Conservation (phyloP, 306 rosid species). For the Acacia confusa region DNA sequence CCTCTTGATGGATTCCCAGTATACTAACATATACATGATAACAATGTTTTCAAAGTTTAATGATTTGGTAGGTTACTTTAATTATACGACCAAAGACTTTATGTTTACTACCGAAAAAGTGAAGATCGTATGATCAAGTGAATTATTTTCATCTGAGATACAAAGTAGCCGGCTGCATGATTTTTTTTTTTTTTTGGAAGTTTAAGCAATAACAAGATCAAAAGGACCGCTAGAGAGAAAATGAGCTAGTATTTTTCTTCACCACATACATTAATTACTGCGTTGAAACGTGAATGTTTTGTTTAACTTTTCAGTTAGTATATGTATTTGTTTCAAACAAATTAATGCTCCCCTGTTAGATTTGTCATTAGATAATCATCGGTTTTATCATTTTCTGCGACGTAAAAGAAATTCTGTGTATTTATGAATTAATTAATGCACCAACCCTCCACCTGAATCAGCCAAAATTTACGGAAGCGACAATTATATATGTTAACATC, state of each 20-base stretch:
- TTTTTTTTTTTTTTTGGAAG: background rate
- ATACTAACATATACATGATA: constrained; percentile 5
- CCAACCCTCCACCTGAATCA: background rate
- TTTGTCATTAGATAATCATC: background rate
- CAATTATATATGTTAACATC: background rate
- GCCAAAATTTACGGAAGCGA: background rate
- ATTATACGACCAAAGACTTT: background rate
- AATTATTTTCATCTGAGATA: background rate
- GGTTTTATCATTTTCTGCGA: background rate
- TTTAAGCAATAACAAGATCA: background rate
- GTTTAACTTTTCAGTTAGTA: background rate
- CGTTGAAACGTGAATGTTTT: background rate
- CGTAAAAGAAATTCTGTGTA: background rate
- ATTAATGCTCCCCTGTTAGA: background rate
- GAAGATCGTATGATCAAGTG: background rate
- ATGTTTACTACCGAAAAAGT: background rate
- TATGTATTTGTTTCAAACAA: background rate
- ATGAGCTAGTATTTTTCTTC: background rate
- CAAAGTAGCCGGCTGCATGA: background rate
- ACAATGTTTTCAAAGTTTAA: background rate
- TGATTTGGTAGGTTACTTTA: background rate
- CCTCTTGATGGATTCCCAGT: background rate
- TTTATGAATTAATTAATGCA: background rate
- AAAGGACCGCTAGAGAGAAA: background rate
- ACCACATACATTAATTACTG: background rate